Evolutionary conservation across 331 rosid genomes (phyloP).

Genomic region (Saraca asoca): DNA sequence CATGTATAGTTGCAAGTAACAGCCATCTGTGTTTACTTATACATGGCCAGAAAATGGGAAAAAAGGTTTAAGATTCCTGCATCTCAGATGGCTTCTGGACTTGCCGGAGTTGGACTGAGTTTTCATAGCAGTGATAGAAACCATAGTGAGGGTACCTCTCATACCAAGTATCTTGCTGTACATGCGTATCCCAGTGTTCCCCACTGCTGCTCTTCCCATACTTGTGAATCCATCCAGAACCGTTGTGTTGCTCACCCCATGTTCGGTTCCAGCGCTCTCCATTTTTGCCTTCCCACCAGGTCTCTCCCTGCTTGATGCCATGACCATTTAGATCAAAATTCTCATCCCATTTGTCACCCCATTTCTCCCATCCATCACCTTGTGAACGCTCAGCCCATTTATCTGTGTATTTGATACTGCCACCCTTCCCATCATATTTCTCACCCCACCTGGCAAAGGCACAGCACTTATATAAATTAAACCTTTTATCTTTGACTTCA

Average conservation of each 20-base stretch:
- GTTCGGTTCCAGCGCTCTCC: slow-evolving; percentile 91
- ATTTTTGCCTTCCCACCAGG: slow-evolving; percentile 89
- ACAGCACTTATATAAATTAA: slow-evolving; percentile 5
- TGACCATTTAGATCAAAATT: slow-evolving; percentile 60
- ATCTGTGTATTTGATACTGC: slow-evolving; percentile 87
- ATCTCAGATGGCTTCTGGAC: slow-evolving; percentile 77
- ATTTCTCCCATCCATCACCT: slow-evolving; percentile 85
- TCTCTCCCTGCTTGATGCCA: slow-evolving; percentile 96
- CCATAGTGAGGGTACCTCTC: slow-evolving; percentile 90
- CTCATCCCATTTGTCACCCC: slow-evolving; percentile 99
- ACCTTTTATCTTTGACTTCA: not conserved
- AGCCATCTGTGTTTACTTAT: not conserved
- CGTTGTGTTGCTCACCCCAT: slow-evolving; percentile 94
- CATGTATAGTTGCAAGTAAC: not conserved
- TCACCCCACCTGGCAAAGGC: slow-evolving; percentile 86
- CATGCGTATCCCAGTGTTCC: slow-evolving; percentile 96
- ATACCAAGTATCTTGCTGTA: slow-evolving; percentile 82
- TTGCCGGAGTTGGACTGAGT: slow-evolving; percentile 86
- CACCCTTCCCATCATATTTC: slow-evolving; percentile 82
- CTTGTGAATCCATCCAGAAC: slow-evolving; percentile 95
- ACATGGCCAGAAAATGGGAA: not conserved
- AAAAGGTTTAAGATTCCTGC: not conserved
- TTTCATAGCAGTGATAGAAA: slow-evolving; percentile 76
- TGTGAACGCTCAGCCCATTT: slow-evolving; percentile 93
- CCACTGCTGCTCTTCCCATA: slow-evolving; percentile 94